A percentile compares a stretch with the other conserved stretches of the same genome.
These are phyloP conservation scores for Xylariales sp. DNA, from an alignment of 2,329 filamentous ascomycete species.

Conservation along the genomic window DNA sequence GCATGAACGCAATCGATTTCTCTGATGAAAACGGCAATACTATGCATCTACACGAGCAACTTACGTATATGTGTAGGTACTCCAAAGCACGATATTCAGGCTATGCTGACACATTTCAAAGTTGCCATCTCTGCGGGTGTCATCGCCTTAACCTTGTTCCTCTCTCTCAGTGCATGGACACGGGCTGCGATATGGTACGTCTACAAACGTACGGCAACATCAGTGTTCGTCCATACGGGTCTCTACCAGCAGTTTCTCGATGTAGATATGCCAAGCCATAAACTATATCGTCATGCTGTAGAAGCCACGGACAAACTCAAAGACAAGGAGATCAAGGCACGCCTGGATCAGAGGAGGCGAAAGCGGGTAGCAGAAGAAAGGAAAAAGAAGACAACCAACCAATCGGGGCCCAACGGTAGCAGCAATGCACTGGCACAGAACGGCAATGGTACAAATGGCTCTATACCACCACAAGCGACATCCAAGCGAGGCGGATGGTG, in stretches of 20 bases:
- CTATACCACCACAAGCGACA: too few species aligned
- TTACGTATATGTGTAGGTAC: slow-evolving; percentile 22
- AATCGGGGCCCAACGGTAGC: too few species aligned
- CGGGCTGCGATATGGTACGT: slow-evolving; percentile 11
- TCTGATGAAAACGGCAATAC: slow-evolving; percentile 9
- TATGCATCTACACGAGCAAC: slow-evolving; percentile 10
- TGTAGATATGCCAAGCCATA: background rate
- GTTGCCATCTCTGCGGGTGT: slow-evolving; percentile 22
- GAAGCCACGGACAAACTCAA: background rate
- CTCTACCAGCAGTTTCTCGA: background rate
- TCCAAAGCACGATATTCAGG: background rate
- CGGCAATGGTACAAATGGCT: too few species aligned
- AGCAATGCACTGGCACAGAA: too few species aligned
- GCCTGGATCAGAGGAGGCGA: background rate
- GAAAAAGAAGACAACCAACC: too few species aligned
- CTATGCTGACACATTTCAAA: slow-evolving; percentile 9
- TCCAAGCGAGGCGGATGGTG: too few species aligned
- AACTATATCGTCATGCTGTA: background rate
- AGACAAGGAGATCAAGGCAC: background rate
- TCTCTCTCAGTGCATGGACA: slow-evolving; percentile 18
- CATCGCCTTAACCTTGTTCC: slow-evolving; percentile 19
- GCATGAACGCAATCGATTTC: slow-evolving; percentile 30
- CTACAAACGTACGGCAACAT: background rate
- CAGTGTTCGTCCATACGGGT: background rate
- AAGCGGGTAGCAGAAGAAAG: background rate